Evolutionary conservation across 208 protist species (phyloP), one percentile per base, ranked within the genome.

Genomic region (Blechomonas ayalai): DNA sequence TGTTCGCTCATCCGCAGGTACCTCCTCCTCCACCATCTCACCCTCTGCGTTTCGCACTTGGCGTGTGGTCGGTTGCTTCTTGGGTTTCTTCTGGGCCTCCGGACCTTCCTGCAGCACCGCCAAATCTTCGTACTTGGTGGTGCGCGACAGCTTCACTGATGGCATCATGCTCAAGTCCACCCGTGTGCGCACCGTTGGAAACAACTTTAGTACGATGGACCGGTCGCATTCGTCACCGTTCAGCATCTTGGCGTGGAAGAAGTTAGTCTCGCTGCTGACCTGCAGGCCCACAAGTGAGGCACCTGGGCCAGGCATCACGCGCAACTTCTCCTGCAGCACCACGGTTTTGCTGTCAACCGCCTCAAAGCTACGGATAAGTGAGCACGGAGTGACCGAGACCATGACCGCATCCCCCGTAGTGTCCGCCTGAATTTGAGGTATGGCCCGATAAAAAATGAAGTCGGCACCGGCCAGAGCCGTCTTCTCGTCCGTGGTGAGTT

Each of bases 201-300:
- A 95, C 1, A 95, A 74, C 8, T 59, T 73, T 47, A 67, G 52
- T 28, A 95, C 70, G 22, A 95, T 73, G 49, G 58, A 71, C 52
- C 48, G 59, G 45, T 95, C 86, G 56, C 86, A 95, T 62, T 86
- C 80, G 42, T 90, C 73, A 20, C 77, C 86, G 38, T 83, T 68
- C 12, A 67, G 37, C 76, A 91, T 82, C 56, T 90, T 91, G 8
- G 86, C 67, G 58, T 95, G 86, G 53, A 90, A 91, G 35, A 73
- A 63, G 59, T 95, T 95, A 18, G 80, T 84, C 31, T 77, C 62
- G 48, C 77, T 81, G 39, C 49, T 70, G 24, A 80, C 38, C 63
- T 91, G 86, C 51, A 95, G 56, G 1, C 86, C 82, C 4, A 80
- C 6, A 13, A 90, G 45, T 7, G 58, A 61, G 16, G 66, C 57